Evolutionary conservation across 768 basidiomycete species (phyloP), one percentile per base, ranked within the genome.

Genomic region (Leccinellum luteum): DNA sequence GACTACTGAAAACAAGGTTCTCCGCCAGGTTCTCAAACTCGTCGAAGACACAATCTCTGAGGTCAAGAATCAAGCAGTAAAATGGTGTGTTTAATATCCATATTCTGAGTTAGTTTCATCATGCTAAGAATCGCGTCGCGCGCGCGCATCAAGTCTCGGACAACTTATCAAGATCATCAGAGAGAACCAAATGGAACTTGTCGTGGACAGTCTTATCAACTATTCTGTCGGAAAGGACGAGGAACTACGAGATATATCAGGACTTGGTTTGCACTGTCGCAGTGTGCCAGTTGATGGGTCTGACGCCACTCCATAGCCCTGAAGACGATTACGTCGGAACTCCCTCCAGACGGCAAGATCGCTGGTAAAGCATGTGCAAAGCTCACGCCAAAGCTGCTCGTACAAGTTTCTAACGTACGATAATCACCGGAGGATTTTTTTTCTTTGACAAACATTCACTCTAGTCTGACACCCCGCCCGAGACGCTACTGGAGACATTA

Each of bases 1-100:
- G 70, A 65, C 79, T 5, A 83, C 87, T 31, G 97, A 99, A 78
- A 85, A 78, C 70, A 90, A 89, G 69, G 86, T 96, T 51, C 80
- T 96, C 48, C 84, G 83, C 43, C 86, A 90, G 70, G 94, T 98
- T 1, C 79, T 98, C 44, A 78, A 84, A 32, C 82, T 98, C 19
- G 88, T 98, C 5, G 90, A 92, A 68, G 97, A 99, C 76, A 89
- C 88, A 74, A 98, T 95, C 64, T 94, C 94, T 8, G 97, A 99
- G 78, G 97, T 98, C 62, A 98, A 98, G 79, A 97, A 97, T 68
- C 89, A 92, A 71, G 93, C 94, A 2, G 96, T 97, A 12, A 94
- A 95, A 77, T 95, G 94, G 96, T 91, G 64, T 70, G 32, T 49
- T n/a, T 35, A 2, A 41, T 25, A 19, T 51, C 23, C 32, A 12